Percentiles rank a stretch among this genome's conserved stretches.
These are phyloP conservation scores for Curvularia lunata DNA, from an alignment of 2,329 filamentous ascomycete genomes.

Conservation along the genomic window DNA sequence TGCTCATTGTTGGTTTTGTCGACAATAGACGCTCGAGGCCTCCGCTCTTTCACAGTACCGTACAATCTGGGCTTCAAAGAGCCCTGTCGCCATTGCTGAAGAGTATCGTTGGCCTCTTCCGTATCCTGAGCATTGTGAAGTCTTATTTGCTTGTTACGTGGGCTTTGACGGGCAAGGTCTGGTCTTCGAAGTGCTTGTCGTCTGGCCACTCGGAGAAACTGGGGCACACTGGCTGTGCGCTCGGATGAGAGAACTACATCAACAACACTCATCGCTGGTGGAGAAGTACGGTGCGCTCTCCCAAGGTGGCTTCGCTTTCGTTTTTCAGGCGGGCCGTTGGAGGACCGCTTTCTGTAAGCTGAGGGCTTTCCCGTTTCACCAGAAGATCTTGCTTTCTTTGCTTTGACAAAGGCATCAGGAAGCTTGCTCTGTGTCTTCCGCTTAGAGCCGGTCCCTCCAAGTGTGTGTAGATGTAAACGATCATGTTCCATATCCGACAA, in stretches of 20 bases:
- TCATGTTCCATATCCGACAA: constrained; percentile 55
- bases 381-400: constrained; percentile 25
- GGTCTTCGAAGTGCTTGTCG: constrained; percentile 57
- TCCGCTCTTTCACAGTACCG: not conserved
- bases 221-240: constrained; percentile 50
- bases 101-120: constrained; percentile 57
- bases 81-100: constrained; percentile 61
- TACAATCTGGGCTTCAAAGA: constrained; percentile 31
- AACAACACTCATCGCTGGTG: constrained; percentile 56
- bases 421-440: constrained; percentile 49
- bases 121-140: constrained; percentile 62
- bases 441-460: constrained; percentile 29
- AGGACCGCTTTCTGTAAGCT: constrained; percentile 1
- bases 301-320: constrained; percentile 20
- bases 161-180: constrained; percentile 60
- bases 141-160: constrained; percentile 59
- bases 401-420: constrained; percentile 40
- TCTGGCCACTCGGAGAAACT: constrained; percentile 63
- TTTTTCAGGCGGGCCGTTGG: constrained; percentile 1
- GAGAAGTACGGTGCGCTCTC: constrained; percentile 21
- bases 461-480: constrained; percentile 48
- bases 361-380: constrained; percentile 1
- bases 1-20: constrained; percentile 32
- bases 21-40: constrained; percentile 23
- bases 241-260: constrained; percentile 53